phyloP scores from a whole-genome alignment of 768 basidiomycete genomes.

The Lactifluus hygrophoroides region DNA sequence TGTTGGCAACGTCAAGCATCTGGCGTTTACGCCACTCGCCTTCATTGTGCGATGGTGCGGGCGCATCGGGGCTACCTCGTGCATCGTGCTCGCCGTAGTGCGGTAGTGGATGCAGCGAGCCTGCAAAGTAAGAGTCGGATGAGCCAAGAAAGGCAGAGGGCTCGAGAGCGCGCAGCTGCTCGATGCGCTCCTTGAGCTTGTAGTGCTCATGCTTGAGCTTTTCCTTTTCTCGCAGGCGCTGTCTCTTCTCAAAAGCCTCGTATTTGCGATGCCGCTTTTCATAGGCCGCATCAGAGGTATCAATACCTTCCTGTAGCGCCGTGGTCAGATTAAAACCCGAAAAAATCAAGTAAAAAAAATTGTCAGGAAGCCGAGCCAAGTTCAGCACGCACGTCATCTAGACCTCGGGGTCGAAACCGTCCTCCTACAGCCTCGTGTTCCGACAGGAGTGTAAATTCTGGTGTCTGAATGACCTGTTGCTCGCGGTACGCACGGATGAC shows the following conservation, averaged over 20 bases:
- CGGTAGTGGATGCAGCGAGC: constrained; percentile 30
- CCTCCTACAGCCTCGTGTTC: constrained; percentile 51
- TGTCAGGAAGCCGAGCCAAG: background rate
- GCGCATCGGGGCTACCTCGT: background rate
- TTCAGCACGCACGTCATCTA: constrained; percentile 54
- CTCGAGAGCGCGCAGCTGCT: constrained; percentile 73
- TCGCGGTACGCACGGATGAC: constrained; percentile 63
- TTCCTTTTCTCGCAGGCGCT: constrained; percentile 82
- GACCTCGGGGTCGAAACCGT: constrained; percentile 59
- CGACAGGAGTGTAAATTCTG: constrained; percentile 46
- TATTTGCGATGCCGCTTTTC: constrained; percentile 80
- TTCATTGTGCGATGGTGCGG: constrained; percentile 36
- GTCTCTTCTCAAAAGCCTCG: constrained; percentile 78
- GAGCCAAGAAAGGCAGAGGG: constrained; percentile 56
- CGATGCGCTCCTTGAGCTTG: constrained; percentile 83
- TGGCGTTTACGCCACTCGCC: constrained; percentile 67
- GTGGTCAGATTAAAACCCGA: constrained; percentile 10
- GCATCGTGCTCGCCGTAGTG: constrained; percentile 26
- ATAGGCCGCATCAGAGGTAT: constrained; percentile 76
- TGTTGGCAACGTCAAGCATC: constrained; percentile 62
- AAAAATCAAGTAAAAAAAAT: constrained; percentile 10
- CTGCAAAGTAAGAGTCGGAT: constrained; percentile 45
- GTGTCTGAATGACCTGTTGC: constrained; percentile 69
- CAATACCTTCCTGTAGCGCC: constrained; percentile 39
- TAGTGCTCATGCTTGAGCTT: constrained; percentile 88